Base-by-base conservation (phyloP, 306 rosid species). In the Glycine tomentella region DNA sequence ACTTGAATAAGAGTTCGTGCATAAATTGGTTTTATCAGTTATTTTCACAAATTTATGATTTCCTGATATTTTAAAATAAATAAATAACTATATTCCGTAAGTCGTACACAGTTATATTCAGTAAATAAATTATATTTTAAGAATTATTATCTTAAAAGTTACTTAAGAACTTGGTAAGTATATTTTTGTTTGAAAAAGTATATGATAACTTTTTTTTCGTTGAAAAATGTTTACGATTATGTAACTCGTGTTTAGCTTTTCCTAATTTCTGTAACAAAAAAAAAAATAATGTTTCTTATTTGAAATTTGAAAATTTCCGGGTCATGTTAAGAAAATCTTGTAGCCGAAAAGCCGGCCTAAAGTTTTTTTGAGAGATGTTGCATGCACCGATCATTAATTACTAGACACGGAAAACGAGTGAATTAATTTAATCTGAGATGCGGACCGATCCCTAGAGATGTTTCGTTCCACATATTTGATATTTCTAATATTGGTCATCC, bases 361-460 rank as follows among this genome's bases (percentile, higher is more conserved):
- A 13, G 25, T 31, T 75, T 58, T 58, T 25, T 9, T 55, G 57
- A 55, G 57, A 55, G 67, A 75, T 48, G 50, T 15, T 76, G 44
- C 44, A 38, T 38, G 44, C 44, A 38, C 44, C 7, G 51, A 57
- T 52, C 46, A 46, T 14, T 62, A 7, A 56, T 11, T 7, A 0
- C 20, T 38, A 40, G 0, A 14, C 0, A 7, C 25, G 9, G 9
- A 10, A 3, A 58, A n/a, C 7, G 53, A 36, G 25, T 13, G 13
- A 3, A 38, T 38, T 38, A 5, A 38, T 38, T 38, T 38, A 38
- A 38, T 38, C 7, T 38, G 44, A 25, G 31, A 25, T 25, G 31
- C 31, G 31, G 31, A 1, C 31, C 31, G 31, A 25, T 25, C 31
- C 0, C 31, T 25, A 25, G 31, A 25, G 1, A 57, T 53, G 67